A percentile compares a stretch with the other conserved stretches of the same genome.
These are phyloP conservation scores for Cyanidium caldarium DNA, from an alignment of 23 red algal genomes.

Conservation along the genomic window DNA sequence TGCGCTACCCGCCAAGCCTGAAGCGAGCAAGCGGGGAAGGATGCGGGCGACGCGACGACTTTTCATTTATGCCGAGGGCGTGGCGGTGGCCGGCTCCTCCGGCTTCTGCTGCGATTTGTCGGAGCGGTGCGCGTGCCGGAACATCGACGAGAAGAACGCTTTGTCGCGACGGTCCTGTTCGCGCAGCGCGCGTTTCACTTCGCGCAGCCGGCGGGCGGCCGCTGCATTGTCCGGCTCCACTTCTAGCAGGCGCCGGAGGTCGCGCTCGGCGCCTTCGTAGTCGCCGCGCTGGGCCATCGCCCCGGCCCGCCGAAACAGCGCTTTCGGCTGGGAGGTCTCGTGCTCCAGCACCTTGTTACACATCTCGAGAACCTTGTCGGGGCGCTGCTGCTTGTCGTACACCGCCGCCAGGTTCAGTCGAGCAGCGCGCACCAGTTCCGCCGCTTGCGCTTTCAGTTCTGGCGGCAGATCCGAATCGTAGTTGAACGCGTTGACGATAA, in stretches of 20 bases:
- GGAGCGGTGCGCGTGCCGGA: background rate
- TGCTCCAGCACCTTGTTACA: constrained; percentile 71
- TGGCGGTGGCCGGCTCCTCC: background rate
- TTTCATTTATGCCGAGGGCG: background rate
- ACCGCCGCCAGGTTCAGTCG: constrained; percentile 63
- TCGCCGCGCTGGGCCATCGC: background rate
- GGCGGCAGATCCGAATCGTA: constrained; percentile 54
- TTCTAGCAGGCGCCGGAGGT: constrained; percentile 10
- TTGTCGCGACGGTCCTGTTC: constrained; percentile 21
- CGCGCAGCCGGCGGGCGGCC: background rate
- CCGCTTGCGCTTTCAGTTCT: constrained; percentile 49
- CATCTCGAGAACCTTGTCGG: constrained; percentile 38
- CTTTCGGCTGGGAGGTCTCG: constrained; percentile 62
- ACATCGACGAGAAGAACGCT: constrained; percentile 11
- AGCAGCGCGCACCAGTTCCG: constrained; percentile 38
- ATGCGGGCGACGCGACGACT: too few species aligned
- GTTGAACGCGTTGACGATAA: constrained; percentile 42
- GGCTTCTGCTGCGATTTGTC: background rate
- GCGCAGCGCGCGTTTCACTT: constrained; percentile 2
- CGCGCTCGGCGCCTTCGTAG: background rate
- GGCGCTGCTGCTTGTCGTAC: constrained; percentile 36
- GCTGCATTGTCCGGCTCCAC: constrained; percentile 16
- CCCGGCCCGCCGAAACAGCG: constrained; percentile 10
- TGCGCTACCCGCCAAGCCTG: background rate
- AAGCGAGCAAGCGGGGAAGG: background rate